These are phyloP conservation scores for Salvia hispanica DNA, from an alignment of 257 asterid genomes.

Conservation along the genomic window DNA sequence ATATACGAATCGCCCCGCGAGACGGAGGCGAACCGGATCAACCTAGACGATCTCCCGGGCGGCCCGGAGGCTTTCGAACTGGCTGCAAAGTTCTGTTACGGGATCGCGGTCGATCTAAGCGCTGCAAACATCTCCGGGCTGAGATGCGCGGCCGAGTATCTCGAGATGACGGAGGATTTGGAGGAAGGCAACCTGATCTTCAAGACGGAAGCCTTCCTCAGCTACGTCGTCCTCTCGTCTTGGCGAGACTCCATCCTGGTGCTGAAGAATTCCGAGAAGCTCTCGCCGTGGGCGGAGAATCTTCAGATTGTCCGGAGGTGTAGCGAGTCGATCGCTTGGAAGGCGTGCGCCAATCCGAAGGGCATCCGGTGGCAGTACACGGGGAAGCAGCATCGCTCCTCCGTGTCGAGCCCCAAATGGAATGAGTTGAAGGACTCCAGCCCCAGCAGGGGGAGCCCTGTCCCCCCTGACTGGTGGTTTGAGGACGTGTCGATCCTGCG, in stretches of 20 bases:
- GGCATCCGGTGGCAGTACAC: conserved; percentile 96
- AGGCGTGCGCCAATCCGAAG: conserved; percentile 94
- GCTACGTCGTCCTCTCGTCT: conserved; percentile 92
- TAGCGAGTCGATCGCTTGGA: conserved; percentile 97
- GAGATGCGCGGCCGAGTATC: conserved; percentile 88
- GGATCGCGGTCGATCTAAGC: conserved; percentile 79
- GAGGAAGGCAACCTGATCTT: conserved; percentile 95
- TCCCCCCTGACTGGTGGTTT: conserved; percentile 96
- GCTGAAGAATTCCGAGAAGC: conserved; percentile 71
- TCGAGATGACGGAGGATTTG: conserved; percentile 96
- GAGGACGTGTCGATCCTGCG: conserved; percentile 85
- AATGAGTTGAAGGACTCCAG: conserved; percentile 71
- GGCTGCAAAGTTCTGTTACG: conserved; percentile 95
- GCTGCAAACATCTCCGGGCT: conserved; percentile 87
- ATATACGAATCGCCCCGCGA: conserved; percentile 73
- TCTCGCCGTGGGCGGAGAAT: conserved; percentile 95
- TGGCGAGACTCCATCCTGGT: conserved; percentile 93
- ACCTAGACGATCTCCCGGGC: conserved; percentile 81
- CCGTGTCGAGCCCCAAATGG: conserved; percentile 83
- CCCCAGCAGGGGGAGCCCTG: conserved; percentile 69
- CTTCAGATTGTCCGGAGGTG: conserved; percentile 91
- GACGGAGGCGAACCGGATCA: conserved; percentile 47
- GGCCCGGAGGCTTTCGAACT: conserved; percentile 85
- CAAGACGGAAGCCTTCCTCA: conserved; percentile 94
- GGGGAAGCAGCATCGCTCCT: conserved; percentile 50